A percentile compares a stretch with the other conserved stretches of the same genome.
phyloP scores from a whole-genome alignment of 768 basidiomycete species.

The Mrakia frigida region DNA sequence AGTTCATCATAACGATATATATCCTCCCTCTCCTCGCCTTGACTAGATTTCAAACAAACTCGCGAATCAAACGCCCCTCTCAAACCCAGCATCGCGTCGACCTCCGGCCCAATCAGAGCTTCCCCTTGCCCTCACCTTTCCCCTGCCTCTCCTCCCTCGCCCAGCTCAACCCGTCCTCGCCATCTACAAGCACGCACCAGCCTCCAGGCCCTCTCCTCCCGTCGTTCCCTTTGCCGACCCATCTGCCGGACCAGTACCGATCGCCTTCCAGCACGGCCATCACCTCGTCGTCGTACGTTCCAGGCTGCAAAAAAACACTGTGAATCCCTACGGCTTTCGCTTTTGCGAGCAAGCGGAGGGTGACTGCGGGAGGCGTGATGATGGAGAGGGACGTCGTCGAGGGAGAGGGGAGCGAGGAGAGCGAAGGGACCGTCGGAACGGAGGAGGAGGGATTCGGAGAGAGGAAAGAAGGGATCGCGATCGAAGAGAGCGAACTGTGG shows the following conservation, averaged over 20 bases:
- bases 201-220: slow-evolving; percentile 17
- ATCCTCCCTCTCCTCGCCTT: too few relatives aligned
- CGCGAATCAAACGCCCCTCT: too few relatives aligned
- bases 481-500: slow-evolving; percentile 24
- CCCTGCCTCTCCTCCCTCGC: background rate
- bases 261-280: background rate
- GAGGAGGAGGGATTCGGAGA: too few relatives aligned
- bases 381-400: slow-evolving; percentile 68
- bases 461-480: background rate
- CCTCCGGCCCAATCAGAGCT: background rate
- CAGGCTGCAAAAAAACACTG: slow-evolving; percentile 24
- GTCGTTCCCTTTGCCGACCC: slow-evolving; percentile 3
- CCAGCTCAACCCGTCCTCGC: background rate
- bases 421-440: slow-evolving; percentile 47
- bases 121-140: slow-evolving; percentile 5
- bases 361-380: slow-evolving; percentile 68
- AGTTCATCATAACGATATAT: too few relatives aligned
- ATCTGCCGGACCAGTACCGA: slow-evolving; percentile 14
- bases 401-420: slow-evolving; percentile 54
- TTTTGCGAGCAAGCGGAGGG: slow-evolving; percentile 13
- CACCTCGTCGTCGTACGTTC: slow-evolving; percentile 21
- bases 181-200: slow-evolving; percentile 30
- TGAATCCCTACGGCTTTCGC: slow-evolving; percentile 1
- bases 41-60: too few relatives aligned
- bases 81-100: too few relatives aligned